Conservation (phyloP, 1,284 basidiomycete species). For the Cutaneotrichosporon spelunceum region DNA sequence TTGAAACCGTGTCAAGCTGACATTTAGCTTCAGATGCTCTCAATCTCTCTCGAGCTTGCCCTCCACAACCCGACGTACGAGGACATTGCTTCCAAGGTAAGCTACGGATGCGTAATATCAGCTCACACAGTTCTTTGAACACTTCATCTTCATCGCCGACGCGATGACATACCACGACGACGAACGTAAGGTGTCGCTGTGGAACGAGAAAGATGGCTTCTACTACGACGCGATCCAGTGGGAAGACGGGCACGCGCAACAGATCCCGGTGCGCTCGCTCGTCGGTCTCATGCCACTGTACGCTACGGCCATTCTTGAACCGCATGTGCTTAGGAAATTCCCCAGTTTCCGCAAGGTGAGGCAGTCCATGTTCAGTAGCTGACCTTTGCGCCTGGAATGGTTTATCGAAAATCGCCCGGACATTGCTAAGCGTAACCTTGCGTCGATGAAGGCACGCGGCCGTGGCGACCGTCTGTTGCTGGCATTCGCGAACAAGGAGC, state of each 20-base stretch:
- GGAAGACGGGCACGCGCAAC: slow-evolving; percentile 74
- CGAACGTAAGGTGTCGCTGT: slow-evolving; percentile 74
- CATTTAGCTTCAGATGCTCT: slow-evolving; percentile 61
- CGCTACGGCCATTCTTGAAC: slow-evolving; percentile 89
- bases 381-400: slow-evolving; percentile 74
- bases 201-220: slow-evolving; percentile 95
- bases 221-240: slow-evolving; percentile 97
- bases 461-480: slow-evolving; percentile 82
- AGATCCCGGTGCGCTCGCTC: slow-evolving; percentile 85
- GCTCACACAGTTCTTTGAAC: slow-evolving; percentile 58
- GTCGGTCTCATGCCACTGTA: slow-evolving; percentile 95
- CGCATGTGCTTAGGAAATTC: slow-evolving; percentile 79
- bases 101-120: not conserved
- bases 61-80: slow-evolving; percentile 98
- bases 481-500: slow-evolving; percentile 86
- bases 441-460: slow-evolving; percentile 80
- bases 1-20: not conserved
- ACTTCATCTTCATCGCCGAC: slow-evolving; percentile 93
- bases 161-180: slow-evolving; percentile 90
- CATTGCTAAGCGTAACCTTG: slow-evolving; percentile 85
- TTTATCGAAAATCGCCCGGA: slow-evolving; percentile 90
- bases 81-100: slow-evolving; percentile 89
- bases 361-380: slow-evolving; percentile 84
- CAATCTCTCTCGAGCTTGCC: slow-evolving; percentile 93
- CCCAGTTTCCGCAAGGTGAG: slow-evolving; percentile 89